These are phyloP conservation scores for Beauveria sp. DNA, from an alignment of 2,329 filamentous ascomycete species.

Conservation along the genomic window DNA sequence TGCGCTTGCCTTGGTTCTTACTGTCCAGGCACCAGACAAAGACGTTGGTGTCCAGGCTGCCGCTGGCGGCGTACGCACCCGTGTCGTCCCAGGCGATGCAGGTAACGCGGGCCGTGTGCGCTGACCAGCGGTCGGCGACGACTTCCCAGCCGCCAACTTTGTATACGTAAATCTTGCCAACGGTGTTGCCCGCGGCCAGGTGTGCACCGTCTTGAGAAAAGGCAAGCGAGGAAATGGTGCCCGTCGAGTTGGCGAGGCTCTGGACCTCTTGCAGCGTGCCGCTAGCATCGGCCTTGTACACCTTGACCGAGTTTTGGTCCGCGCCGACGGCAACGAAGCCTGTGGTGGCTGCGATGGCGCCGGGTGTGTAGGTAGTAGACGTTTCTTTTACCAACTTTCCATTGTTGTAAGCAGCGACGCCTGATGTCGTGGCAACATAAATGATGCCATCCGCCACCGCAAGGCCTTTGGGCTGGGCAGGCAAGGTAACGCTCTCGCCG, in stretches of 20 bases:
- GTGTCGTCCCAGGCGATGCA: conserved; percentile 67
- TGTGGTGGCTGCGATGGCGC: conserved; percentile 62
- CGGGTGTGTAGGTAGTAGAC: conserved; percentile 57
- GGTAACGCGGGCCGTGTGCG: conserved; percentile 51
- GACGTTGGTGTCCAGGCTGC: conserved; percentile 82
- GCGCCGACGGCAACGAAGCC: conserved; percentile 66
- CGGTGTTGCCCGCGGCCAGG: conserved; percentile 73
- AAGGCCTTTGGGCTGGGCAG: conserved; percentile 74
- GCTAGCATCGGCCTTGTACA: conserved; percentile 55
- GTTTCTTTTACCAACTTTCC: conserved; percentile 53
- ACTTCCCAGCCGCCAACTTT: conserved; percentile 54
- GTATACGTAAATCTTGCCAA: conserved; percentile 85
- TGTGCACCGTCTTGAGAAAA: conserved; percentile 74
- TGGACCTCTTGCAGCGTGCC: conserved; percentile 46
- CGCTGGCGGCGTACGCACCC: conserved; percentile 73
- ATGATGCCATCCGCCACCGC: conserved; percentile 44
- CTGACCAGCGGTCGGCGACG: conserved; percentile 66
- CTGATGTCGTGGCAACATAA: conserved; percentile 49
- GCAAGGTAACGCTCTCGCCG: conserved; percentile 58
- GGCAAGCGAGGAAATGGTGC: conserved; percentile 68
- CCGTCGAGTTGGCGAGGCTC: conserved; percentile 60
- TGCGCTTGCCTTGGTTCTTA: conserved; percentile 69
- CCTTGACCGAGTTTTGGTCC: conserved; percentile 64
- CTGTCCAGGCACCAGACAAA: conserved; percentile 84
- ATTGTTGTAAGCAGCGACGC: conserved; percentile 48